Conservation (phyloP, 140 eudicot genomes). For the Erigeron philadelphicus region DNA sequence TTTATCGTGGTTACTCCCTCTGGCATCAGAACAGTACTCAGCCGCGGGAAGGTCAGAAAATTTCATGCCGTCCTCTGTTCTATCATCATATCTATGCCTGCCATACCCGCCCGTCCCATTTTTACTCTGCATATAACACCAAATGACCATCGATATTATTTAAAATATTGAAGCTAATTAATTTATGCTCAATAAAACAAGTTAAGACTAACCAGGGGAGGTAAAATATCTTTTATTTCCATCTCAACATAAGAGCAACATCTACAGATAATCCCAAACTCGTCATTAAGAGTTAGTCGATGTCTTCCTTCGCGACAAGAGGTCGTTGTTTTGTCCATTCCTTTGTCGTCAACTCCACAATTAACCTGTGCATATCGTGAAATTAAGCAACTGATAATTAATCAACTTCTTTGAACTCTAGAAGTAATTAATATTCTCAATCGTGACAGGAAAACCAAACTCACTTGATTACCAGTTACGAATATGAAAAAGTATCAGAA, state of each 20-base stretch:
- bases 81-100: slow-evolving; percentile 15
- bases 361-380: slow-evolving; percentile 37
- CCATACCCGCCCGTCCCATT: slow-evolving; percentile 33
- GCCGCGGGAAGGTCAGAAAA: slow-evolving; percentile 23
- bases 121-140: slow-evolving; percentile 38
- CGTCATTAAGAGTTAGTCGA: slow-evolving; percentile 44
- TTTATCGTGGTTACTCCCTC: slow-evolving; percentile 10
- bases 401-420: background rate
- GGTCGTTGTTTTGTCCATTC: slow-evolving; percentile 19
- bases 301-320: slow-evolving; percentile 51
- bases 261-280: slow-evolving; percentile 59
- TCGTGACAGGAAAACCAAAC: slow-evolving; percentile 10
- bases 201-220: slow-evolving; percentile 53
- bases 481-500: background rate
- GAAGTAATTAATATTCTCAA: background rate
- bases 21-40: slow-evolving; percentile 15
- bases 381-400: background rate
- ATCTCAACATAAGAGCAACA: slow-evolving; percentile 45
- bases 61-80: slow-evolving; percentile 14
- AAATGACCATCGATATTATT: slow-evolving; percentile 4
- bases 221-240: slow-evolving; percentile 53
- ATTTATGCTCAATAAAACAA: background rate
- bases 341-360: slow-evolving; percentile 18
- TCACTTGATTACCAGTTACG: slow-evolving; percentile 3
- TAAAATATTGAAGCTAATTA: background rate